These are phyloP conservation scores for Fomitopsis palustris DNA, from an alignment of 1,284 basidiomycete species.

Conservation along the genomic window DNA sequence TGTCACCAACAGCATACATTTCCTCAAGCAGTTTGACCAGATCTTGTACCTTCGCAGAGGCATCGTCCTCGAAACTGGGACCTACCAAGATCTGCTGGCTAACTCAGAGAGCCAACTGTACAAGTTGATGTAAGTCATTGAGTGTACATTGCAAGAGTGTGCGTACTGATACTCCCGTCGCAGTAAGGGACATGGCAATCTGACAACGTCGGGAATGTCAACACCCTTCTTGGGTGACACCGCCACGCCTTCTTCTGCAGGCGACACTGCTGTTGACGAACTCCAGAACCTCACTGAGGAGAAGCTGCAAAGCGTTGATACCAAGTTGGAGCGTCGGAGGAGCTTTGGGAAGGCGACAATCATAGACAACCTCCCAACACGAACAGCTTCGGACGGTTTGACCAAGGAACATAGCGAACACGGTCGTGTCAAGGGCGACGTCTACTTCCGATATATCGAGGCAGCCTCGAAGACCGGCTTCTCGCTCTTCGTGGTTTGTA, in stretches of 20 bases:
- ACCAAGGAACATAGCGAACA: conserved; percentile 81
- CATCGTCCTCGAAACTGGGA: conserved; percentile 78
- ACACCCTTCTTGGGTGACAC: conserved; percentile 51
- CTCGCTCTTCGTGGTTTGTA: conserved; percentile 58
- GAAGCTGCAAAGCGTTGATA: conserved; percentile 30
- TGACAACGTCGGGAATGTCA: conserved; percentile 46
- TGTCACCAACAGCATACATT: conserved; percentile 89
- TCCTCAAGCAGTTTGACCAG: conserved; percentile 78
- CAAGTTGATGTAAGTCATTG: conserved; percentile 82
- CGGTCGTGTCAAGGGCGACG: conserved; percentile 75
- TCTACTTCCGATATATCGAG: conserved; percentile 78
- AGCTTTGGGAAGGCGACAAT: conserved; percentile 54
- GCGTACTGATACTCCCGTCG: conserved; percentile 2
- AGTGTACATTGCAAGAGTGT: not conserved
- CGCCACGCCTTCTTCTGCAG: conserved; percentile 37
- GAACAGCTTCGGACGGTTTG: conserved; percentile 41
- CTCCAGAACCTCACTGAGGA: conserved; percentile 23
- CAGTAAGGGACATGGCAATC: conserved; percentile 40
- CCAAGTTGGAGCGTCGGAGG: conserved; percentile 43
- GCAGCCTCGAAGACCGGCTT: conserved; percentile 80
- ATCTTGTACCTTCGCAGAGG: conserved; percentile 81
- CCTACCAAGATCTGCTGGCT: conserved; percentile 62
- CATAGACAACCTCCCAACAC: conserved; percentile 33
- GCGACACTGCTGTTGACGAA: conserved; percentile 20
- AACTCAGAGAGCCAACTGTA: conserved; percentile 70